phyloP scores from a whole-genome alignment of 169 alveolate species.

The Babesia bigemina region DNA sequence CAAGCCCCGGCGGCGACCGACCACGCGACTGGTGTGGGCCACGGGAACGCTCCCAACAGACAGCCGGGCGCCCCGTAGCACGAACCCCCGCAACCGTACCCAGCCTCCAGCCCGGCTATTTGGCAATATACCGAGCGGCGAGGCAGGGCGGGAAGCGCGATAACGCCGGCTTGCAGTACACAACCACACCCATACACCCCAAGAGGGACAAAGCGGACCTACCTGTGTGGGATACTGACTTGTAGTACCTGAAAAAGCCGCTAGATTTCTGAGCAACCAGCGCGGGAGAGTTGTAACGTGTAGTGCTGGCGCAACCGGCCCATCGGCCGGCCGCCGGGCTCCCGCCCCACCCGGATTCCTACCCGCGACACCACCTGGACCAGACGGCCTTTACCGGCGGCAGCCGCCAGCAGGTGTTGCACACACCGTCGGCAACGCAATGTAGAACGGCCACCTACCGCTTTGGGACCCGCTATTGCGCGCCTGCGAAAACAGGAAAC shows the following conservation, averaged over 20 bases:
- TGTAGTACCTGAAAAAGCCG: not conserved
- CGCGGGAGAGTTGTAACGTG: slow-evolving; percentile 9
- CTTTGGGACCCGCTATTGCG: too few relatives aligned
- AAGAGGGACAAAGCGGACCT: not conserved
- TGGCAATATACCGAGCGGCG: not conserved
- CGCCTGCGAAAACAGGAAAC: too few relatives aligned
- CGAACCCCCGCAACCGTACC: too few relatives aligned
- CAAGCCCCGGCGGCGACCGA: not conserved
- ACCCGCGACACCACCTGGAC: slow-evolving; percentile 21
- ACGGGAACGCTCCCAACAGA: not conserved
- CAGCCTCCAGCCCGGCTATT: not conserved
- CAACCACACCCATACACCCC: slow-evolving; percentile 1
- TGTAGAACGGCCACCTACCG: too few relatives aligned
- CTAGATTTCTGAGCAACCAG: slow-evolving; percentile 4
- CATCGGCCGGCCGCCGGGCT: not conserved
- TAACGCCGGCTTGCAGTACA: not conserved
- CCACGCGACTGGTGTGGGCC: not conserved
- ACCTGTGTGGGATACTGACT: slow-evolving; percentile 3
- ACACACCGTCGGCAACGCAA: not conserved
- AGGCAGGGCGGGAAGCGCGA: not conserved
- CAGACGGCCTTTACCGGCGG: not conserved
- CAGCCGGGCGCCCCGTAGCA: too few relatives aligned
- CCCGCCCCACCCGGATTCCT: slow-evolving; percentile 52
- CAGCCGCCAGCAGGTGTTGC: not conserved
- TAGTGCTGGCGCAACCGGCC: not conserved